Base-by-base conservation (phyloP, 2,329 filamentous ascomycete genomes). In the Aspergillus ibericus region DNA sequence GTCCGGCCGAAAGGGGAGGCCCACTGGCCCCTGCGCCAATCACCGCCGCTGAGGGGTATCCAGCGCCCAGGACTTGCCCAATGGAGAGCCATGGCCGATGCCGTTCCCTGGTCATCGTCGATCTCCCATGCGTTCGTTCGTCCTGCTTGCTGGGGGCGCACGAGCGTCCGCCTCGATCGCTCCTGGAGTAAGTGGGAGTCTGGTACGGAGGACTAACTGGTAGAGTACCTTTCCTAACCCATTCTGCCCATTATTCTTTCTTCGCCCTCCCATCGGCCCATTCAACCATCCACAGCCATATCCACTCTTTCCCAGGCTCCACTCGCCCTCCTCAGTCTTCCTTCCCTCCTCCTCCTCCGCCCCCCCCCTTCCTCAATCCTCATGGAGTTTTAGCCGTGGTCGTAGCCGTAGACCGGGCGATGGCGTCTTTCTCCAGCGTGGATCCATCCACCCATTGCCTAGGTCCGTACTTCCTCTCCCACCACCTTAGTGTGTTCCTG, bases 21-120 rank as follows among this genome's bases (percentile, higher is more conserved):
- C 56, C 50, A 59, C 53, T 36, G 10, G 29, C 54, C 35, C 53
- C 36, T 54, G 38, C 57, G 22, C 29, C 32, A 42, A 29, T 50
- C 29, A 47, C 29, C 29, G 9, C 44, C 55, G 13, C 38, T 48
- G 42, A 52, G 47, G 32, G 18, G 10, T n/a, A 1, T 15, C 20
- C 29, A 38, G 48, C 16, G 16, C n/a, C 36, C 44, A 48, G 44
- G n/a, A 16, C 44, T 48, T 29, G 44, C 25, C 44, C 44, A 48
- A 57, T 49, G 58, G 49, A 22, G 35, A 18, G 40, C 22, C 40
- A 48, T 44, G 29, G 48, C 47, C 27, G 40, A 50, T 60, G 57
- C 38, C 56, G 61, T 60, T 59, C 56, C 53, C 59, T 59, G 60
- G 56, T 50, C 63, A 65, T 56, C 61, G 62, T 58, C 56, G 61